Percentiles rank a stretch among this genome's conserved stretches.
These are phyloP conservation scores for Eustoma russellianum DNA, from an alignment of 257 asterid species.

Conservation along the genomic window DNA sequence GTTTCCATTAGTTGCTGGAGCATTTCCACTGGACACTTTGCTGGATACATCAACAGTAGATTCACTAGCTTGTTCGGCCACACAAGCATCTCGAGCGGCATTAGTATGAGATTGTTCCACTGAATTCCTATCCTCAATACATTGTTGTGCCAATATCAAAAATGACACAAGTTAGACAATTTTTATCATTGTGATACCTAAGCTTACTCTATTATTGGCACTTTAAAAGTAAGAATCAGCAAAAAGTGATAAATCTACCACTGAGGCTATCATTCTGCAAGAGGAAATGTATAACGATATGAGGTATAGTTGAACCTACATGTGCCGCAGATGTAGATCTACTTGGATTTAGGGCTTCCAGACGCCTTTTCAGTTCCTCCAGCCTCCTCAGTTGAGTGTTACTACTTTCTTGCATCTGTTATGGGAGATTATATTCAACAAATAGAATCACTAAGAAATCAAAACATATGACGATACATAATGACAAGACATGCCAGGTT, in stretches of 20 bases:
- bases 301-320: slow-evolving; percentile 27
- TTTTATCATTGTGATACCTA: no score
- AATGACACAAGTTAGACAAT: neutral
- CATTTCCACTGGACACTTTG: slow-evolving; percentile 28
- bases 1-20: slow-evolving; percentile 25
- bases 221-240: no score
- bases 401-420: slow-evolving; percentile 84
- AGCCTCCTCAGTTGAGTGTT: slow-evolving; percentile 66
- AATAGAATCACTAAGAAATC: neutral
- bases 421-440: neutral
- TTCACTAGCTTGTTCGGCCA: slow-evolving; percentile 27
- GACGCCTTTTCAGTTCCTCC: slow-evolving; percentile 83
- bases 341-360: slow-evolving; percentile 80
- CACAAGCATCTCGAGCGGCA: slow-evolving; percentile 26
- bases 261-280: no score
- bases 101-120: slow-evolving; percentile 28
- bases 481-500: slow-evolving; percentile 37
- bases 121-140: slow-evolving; percentile 44
- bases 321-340: slow-evolving; percentile 32
- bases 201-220: no score
- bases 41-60: slow-evolving; percentile 18
- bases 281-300: neutral
- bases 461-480: slow-evolving; percentile 2
- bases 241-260: no score
- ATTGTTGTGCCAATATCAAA: slow-evolving; percentile 1